Base-by-base conservation (phyloP, 345 rosid species). In the Citrus glauca region DNA sequence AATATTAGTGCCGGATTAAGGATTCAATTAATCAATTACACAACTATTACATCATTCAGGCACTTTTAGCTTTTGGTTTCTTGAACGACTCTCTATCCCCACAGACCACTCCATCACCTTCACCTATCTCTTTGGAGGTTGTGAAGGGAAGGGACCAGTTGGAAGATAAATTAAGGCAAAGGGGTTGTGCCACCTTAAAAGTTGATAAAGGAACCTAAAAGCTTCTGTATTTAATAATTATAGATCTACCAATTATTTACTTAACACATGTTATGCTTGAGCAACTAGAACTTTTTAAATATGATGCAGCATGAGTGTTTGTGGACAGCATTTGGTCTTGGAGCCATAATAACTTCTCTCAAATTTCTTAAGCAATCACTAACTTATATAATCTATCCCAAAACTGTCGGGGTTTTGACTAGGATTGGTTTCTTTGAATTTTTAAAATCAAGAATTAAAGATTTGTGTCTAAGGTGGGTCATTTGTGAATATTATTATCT, bases 111-210 rank as follows among this genome's bases (percentile, higher is more conserved):
- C 50, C 50, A 42, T 11, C 50, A 13, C 17, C 50, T 10, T n/a
- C 22, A 1, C 71, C 62, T 10, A 17, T 76, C 38, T 37, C 67
- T 71, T 75, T 65, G 74, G 78, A 35, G 72, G 78, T 38, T 40
- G 48, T 78, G 79, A 73, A 73, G 70, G 67, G 77, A 64, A 71
- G 75, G 71, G 75, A 64, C 80, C 71, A 48, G 61, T n/a, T 73
- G 32, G 14, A 5, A 27, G 14, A 11, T 13, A 63, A 63, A 64
- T 17, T 42, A 27, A 62, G 57, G 61, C 30, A 4, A 35, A n/a
- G 30, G 16, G 48, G 13, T n/a, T 20, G n/a, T 5, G 28, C 75
- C 30, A 71, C 48, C 63, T 33, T 11, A 56, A 50, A 73, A 60
- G 66, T 63, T 28, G 60, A 40, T 42, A 5, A 9, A 62, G 59